Conservation (phyloP, 768 basidiomycete species). For the Pulveroboletus sp. region DNA sequence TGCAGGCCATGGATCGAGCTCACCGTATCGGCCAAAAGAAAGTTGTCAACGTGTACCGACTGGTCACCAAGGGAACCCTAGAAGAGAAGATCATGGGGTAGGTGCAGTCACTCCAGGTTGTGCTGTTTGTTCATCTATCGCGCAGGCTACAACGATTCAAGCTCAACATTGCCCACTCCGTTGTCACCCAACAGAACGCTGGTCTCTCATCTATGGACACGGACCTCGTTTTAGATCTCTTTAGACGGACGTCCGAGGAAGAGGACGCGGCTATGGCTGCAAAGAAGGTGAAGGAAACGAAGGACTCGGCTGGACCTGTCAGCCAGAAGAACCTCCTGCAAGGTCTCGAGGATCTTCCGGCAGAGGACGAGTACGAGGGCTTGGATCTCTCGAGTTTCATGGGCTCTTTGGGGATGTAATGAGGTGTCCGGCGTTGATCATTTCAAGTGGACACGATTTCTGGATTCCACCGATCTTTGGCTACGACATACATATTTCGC, state of each 20-base stretch:
- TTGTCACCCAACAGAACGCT: conserved; percentile 96
- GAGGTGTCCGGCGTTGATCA: conserved; percentile 9
- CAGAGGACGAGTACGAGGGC: conserved; percentile 89
- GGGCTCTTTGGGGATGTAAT: conserved; percentile 65
- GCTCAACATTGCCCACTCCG: conserved; percentile 93
- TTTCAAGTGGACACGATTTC: conserved; percentile 20
- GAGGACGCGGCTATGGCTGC: conserved; percentile 60
- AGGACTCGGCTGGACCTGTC: conserved; percentile 51
- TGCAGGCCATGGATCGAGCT: conserved; percentile 99
- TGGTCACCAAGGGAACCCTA: conserved; percentile 94
- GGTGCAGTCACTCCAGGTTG: conserved; percentile 23
- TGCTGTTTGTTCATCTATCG: conserved; percentile 4
- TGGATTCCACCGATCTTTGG: conserved; percentile 11
- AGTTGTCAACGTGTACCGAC: conserved; percentile 96
- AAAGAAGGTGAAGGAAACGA: conserved; percentile 48
- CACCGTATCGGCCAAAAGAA: conserved; percentile 98
- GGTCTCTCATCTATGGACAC: conserved; percentile 95
- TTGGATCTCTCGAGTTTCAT: conserved; percentile 86
- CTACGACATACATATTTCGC: conserved; percentile 30
- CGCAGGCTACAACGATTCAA: conserved; percentile 95
- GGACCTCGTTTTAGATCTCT: conserved; percentile 92
- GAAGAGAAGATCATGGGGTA: conserved; percentile 99
- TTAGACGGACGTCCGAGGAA: conserved; percentile 71
- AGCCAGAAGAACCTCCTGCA: conserved; percentile 82
- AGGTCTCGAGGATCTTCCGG: conserved; percentile 86